A percentile compares a stretch with the other conserved stretches of the same genome.
These are phyloP conservation scores for Candida lessepsii DNA, from an alignment of 805 yeast species.

Conservation along the genomic window DNA sequence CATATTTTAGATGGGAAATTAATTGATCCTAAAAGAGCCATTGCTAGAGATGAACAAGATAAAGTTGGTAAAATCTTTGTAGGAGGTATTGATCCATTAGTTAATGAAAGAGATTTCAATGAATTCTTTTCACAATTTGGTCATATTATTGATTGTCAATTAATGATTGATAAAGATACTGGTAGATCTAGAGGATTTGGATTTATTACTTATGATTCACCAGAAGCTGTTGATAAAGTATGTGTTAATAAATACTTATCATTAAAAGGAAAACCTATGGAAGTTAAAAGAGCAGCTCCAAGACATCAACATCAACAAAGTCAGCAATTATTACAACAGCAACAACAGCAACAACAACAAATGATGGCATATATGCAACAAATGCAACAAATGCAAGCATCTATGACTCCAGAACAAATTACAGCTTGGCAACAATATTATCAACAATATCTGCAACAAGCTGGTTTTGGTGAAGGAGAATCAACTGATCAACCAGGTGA, in stretches of 20 bases:
- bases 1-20: slow-evolving; percentile 93
- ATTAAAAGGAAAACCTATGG: slow-evolving; percentile 83
- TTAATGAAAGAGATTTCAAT: slow-evolving; percentile 86
- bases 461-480: slow-evolving; percentile 22
- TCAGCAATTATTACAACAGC: slow-evolving; percentile 31
- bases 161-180: slow-evolving; percentile 96
- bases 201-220: slow-evolving; percentile 91
- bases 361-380: slow-evolving; percentile 17
- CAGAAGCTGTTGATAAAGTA: slow-evolving; percentile 89
- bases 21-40: slow-evolving; percentile 96
- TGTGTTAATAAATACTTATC: slow-evolving; percentile 77
- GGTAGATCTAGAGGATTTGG: slow-evolving; percentile 98
- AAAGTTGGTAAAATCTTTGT: slow-evolving; percentile 95
- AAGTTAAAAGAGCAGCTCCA: slow-evolving; percentile 82
- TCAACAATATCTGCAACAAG: slow-evolving; percentile 56
- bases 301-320: slow-evolving; percentile 61
- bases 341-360: slow-evolving; percentile 24
- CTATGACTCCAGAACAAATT: slow-evolving; percentile 64
- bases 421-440: slow-evolving; percentile 65
- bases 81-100: slow-evolving; percentile 94
- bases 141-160: slow-evolving; percentile 88
- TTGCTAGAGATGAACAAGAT: slow-evolving; percentile 96
- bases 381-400: slow-evolving; percentile 41
- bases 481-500: slow-evolving; percentile 33
- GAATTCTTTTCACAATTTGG: slow-evolving; percentile 86